Conservation (phyloP, 768 basidiomycete species). For the Calocybe indica region DNA sequence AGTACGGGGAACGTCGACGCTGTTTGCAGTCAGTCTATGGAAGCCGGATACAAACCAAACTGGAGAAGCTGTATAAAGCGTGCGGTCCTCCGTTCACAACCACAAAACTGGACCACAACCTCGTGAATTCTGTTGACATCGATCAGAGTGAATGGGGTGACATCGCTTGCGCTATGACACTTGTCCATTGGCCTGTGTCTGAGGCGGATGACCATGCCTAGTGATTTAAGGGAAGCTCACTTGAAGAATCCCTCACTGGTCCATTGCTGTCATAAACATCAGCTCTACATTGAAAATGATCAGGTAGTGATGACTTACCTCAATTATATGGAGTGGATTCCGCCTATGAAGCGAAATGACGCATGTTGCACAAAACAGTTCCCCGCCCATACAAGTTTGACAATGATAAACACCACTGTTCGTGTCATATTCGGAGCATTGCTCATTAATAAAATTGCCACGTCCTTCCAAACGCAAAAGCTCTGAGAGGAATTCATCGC, state of each 20-base stretch:
- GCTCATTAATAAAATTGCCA: neutral
- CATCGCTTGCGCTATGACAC: conserved; percentile 1
- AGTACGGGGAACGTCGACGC: conserved; percentile 20
- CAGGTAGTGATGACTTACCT: neutral
- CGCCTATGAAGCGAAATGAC: neutral
- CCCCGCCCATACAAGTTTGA: neutral
- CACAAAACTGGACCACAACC: conserved; percentile 10
- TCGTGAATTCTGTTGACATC: conserved; percentile 15
- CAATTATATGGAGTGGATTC: conserved; percentile 1
- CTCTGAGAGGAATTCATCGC: neutral
- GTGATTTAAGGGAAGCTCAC: neutral
- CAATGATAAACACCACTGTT: neutral
- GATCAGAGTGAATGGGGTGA: conserved; percentile 5
- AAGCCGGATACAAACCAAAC: conserved; percentile 14
- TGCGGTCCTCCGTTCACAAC: conserved; percentile 2
- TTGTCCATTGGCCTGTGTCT: conserved; percentile 5
- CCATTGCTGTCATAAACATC: neutral
- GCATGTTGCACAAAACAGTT: neutral
- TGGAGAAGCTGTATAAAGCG: conserved; percentile 16
- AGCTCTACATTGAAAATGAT: neutral
- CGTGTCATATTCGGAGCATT: neutral
- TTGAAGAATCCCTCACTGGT: neutral
- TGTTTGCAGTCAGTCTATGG: conserved; percentile 11
- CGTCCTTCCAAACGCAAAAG: conserved; percentile 1
- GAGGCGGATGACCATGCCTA: conserved; percentile 11